These are phyloP conservation scores for Salvia sclarea DNA, from an alignment of 305 asterid genomes.

Conservation along the genomic window DNA sequence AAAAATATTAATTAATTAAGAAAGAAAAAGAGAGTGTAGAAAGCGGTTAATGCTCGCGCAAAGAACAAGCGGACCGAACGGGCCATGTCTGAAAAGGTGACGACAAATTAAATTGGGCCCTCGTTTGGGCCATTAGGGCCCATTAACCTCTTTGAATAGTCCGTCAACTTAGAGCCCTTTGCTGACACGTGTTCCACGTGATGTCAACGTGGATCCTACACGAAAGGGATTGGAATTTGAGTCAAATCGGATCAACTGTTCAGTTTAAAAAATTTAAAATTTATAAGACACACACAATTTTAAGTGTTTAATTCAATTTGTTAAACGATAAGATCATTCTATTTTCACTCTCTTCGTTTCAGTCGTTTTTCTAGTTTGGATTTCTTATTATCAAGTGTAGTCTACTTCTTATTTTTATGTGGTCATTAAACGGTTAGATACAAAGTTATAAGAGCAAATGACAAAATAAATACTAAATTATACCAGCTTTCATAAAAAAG, in stretches of 20 bases:
- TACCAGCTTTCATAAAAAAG: too few species aligned
- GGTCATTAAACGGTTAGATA: too few species aligned
- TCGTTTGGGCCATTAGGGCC: conserved; percentile 22
- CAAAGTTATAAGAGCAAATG: too few species aligned
- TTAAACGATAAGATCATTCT: background rate
- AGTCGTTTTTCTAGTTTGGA: background rate
- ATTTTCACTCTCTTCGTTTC: background rate
- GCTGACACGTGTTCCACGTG: conserved; percentile 46
- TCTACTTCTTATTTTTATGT: too few species aligned
- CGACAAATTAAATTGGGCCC: conserved; percentile 39
- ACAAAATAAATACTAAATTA: too few species aligned
- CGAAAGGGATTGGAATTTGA: conserved; percentile 19
- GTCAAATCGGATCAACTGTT: background rate
- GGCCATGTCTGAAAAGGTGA: conserved; percentile 36
- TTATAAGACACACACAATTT: too few species aligned
- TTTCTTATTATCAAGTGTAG: background rate
- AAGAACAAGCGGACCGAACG: conserved; percentile 48
- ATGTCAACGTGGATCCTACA: conserved; percentile 43
- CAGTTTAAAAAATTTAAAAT: background rate
- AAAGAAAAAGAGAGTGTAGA: background rate
- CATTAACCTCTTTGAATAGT: conserved; percentile 8
- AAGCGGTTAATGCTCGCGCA: background rate
- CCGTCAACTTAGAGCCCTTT: background rate
- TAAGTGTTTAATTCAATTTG: too few species aligned
- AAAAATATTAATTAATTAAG: background rate